Evolutionary conservation across 1,139 yeast species (phyloP).

Genomic region (Yamadazyma jaroonii): DNA sequence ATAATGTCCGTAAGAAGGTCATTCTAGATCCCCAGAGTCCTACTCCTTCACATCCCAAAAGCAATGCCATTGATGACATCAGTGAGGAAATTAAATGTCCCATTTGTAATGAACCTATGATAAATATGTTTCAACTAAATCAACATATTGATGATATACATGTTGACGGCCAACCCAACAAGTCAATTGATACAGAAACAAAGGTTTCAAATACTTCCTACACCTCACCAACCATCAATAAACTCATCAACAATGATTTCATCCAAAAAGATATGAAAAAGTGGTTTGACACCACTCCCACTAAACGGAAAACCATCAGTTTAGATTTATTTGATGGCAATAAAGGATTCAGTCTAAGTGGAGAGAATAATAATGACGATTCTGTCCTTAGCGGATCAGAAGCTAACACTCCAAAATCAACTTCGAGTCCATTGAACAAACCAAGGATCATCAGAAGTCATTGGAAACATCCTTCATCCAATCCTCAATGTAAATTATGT

Average conservation of each 20-base stretch:
- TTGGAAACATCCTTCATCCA: conserved; percentile 53
- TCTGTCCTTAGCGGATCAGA: background rate
- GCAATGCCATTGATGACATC: background rate
- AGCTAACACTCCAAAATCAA: conserved; percentile 4
- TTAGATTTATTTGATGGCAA: conserved; percentile 35
- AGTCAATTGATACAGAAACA: background rate
- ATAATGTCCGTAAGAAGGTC: conserved; percentile 1
- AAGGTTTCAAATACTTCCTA: no score
- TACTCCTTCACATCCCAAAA: background rate
- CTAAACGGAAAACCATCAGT: conserved; percentile 24
- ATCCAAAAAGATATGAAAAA: conserved; percentile 20
- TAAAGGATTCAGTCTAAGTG: conserved; percentile 31
- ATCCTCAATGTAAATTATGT: conserved; percentile 43
- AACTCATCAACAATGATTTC: conserved; percentile 17
- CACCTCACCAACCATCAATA: background rate
- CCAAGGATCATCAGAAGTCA: conserved; percentile 49
- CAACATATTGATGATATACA: conserved; percentile 74
- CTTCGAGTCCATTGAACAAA: conserved; percentile 10
- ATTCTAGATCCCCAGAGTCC: conserved; percentile 2
- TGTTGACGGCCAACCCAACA: conserved; percentile 9
- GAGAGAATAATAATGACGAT: background rate
- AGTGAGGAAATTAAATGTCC: conserved; percentile 48
- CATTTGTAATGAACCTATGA: conserved; percentile 63
- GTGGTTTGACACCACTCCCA: conserved; percentile 20
- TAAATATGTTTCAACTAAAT: conserved; percentile 56